Conservation (phyloP, 2,329 filamentous ascomycete species). For the Bipolaris oryzae region DNA sequence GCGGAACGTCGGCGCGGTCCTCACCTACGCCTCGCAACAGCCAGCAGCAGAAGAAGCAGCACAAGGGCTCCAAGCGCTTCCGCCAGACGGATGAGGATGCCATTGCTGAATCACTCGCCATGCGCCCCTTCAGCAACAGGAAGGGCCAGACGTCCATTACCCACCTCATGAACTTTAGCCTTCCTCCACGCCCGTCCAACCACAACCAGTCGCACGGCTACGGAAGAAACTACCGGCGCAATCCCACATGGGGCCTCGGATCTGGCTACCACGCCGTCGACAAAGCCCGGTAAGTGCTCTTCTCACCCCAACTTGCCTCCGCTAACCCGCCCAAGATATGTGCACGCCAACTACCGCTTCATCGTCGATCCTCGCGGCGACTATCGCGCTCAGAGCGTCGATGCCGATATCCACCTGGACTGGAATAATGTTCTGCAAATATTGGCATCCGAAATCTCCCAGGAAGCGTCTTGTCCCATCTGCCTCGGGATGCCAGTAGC, state of each 20-base stretch:
- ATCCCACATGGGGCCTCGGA: constrained; percentile 81
- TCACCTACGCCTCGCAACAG: constrained; percentile 69
- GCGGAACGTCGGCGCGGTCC: constrained; percentile 47
- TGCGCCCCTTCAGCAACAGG: constrained; percentile 69
- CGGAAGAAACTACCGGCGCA: constrained; percentile 63
- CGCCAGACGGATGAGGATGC: constrained; percentile 80
- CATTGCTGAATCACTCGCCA: constrained; percentile 76
- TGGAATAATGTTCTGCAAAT: constrained; percentile 93
- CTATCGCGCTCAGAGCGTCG: constrained; percentile 79
- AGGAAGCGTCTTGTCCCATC: constrained; percentile 88
- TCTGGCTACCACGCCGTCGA: constrained; percentile 90
- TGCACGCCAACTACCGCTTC: constrained; percentile 97
- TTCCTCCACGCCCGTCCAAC: constrained; percentile 74
- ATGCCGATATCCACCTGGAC: constrained; percentile 87
- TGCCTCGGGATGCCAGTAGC: constrained; percentile 92
- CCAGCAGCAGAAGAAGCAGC: constrained; percentile 78
- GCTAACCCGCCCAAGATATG: constrained; percentile 64
- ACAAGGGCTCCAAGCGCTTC: constrained; percentile 80
- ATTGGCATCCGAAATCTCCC: constrained; percentile 86
- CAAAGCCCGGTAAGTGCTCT: constrained; percentile 72
- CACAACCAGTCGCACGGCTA: constrained; percentile 61
- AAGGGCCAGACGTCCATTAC: constrained; percentile 97
- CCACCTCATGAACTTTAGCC: constrained; percentile 89
- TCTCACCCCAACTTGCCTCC: background rate
- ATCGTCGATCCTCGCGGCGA: constrained; percentile 82